phyloP scores from a whole-genome alignment of 306 rosid species.

The Prosopis cineraria region DNA sequence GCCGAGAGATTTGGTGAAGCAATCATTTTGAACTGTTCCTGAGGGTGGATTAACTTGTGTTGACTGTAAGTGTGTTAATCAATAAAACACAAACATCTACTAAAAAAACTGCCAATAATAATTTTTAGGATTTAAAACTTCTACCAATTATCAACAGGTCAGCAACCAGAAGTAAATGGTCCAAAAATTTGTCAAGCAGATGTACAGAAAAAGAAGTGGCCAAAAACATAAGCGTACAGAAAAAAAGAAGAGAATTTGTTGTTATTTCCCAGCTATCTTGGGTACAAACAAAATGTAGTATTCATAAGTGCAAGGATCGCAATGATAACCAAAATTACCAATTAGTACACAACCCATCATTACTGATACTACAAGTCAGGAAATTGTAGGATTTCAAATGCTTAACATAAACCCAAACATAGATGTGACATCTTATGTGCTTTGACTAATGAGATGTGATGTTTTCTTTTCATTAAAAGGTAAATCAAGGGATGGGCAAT shows the following conservation, averaged over 20 bases:
- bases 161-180: constrained; percentile 12
- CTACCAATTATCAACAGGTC: neutral
- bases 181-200: constrained; percentile 13
- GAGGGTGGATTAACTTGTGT: neutral
- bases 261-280: neutral
- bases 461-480: neutral
- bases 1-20: constrained; percentile 2
- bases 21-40: neutral
- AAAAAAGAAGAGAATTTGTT: neutral
- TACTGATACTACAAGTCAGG: neutral
- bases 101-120: neutral
- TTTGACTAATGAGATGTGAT: constrained; percentile 7
- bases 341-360: constrained; percentile 8
- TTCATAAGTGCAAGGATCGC: constrained; percentile 3
- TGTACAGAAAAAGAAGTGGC: neutral
- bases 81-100: constrained; percentile 14
- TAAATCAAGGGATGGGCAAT: neutral
- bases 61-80: neutral
- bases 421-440: neutral
- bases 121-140: neutral
- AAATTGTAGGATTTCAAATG: neutral
- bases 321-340: constrained; percentile 6
- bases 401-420: neutral
- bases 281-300: constrained; percentile 16
- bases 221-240: neutral